Base-by-base conservation (phyloP, 208 protist species). In the Trypanosoma brucei region DNA sequence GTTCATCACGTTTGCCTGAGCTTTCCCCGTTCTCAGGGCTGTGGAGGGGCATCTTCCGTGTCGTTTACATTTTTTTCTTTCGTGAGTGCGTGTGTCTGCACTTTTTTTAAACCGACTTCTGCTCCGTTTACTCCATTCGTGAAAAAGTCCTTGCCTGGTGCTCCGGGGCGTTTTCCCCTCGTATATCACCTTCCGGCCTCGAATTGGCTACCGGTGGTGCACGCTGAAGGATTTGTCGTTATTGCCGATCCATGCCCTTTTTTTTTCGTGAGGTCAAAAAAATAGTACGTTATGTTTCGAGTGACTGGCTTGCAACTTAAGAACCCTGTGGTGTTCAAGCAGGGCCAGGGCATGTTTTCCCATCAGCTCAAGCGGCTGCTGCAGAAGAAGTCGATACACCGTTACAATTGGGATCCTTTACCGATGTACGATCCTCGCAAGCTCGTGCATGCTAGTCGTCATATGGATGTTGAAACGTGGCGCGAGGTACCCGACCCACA, bases 321-420 rank as follows among this genome's bases (percentile, higher is more conserved):
- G 78, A 93, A 94, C 62, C 91, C 91, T 61, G 83, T 96, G 2
- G 71, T 94, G 14, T 93, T 94, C 68, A 92, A 92, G 60, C 87
- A 96, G 75, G 87, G 88, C 0, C 84, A 96, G 81, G 91, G 91
- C 31, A 96, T 94, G 88, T 91, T 96, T 55, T 80, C 83, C 7
- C 87, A 96, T 56, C 91, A 96, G 62, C 75, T 96, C 2, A 96
- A 96, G 69, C 82, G 81, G 40, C 84, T 96, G 50, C 79, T 96
- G 31, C 88, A 94, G 63, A 96, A 96, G 64, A 94, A 94, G 53
- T 84, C 87, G 4, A 69, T 94, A 34, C 91, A 93, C 62, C 69
- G 72, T 52, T 92, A 93, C 71, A 91, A 82, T 70, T 96, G 91
- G 88, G 91, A 96, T 69, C 78, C 85, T 11, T 72, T 96, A 50